phyloP scores from a whole-genome alignment of 1,284 basidiomycete genomes.

The Papiliotrema flavescens region DNA sequence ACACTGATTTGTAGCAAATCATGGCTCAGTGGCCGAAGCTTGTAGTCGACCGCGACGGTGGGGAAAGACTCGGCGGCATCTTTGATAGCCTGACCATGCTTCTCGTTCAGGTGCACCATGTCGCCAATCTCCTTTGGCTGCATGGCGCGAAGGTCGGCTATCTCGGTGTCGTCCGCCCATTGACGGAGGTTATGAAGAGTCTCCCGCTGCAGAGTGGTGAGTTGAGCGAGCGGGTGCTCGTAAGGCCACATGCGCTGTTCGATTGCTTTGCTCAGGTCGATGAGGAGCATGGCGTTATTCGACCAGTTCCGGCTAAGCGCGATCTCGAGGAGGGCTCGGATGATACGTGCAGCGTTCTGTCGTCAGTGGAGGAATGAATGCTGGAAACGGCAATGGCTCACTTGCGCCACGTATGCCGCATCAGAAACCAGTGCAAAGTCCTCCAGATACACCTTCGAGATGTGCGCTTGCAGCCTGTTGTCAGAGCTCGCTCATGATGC shows the following conservation, averaged over 20 bases:
- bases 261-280: conserved; percentile 89
- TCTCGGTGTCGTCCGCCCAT: conserved; percentile 80
- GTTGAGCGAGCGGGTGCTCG: conserved; percentile 85
- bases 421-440: conserved; percentile 98
- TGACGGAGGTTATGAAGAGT: conserved; percentile 73
- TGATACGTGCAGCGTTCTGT: conserved; percentile 85
- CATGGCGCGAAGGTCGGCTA: conserved; percentile 72
- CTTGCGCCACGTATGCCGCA: conserved; percentile 82
- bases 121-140: conserved; percentile 72
- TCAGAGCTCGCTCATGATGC: not conserved
- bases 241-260: conserved; percentile 94
- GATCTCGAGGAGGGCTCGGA: conserved; percentile 90
- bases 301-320: conserved; percentile 91
- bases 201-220: conserved; percentile 67
- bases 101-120: conserved; percentile 81
- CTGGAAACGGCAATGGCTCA: conserved; percentile 12
- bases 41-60: conserved; percentile 62
- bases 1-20: conserved; percentile 79
- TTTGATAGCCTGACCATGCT: conserved; percentile 74
- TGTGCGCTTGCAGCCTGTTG: conserved; percentile 71
- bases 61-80: conserved; percentile 86
- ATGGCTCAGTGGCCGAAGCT: conserved; percentile 73
- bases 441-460: conserved; percentile 75
- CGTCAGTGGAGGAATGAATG: conserved; percentile 4
- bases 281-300: conserved; percentile 70